Conservation (phyloP, 2,329 filamentous ascomycete species). For the Sarocladium brachiariae region DNA sequence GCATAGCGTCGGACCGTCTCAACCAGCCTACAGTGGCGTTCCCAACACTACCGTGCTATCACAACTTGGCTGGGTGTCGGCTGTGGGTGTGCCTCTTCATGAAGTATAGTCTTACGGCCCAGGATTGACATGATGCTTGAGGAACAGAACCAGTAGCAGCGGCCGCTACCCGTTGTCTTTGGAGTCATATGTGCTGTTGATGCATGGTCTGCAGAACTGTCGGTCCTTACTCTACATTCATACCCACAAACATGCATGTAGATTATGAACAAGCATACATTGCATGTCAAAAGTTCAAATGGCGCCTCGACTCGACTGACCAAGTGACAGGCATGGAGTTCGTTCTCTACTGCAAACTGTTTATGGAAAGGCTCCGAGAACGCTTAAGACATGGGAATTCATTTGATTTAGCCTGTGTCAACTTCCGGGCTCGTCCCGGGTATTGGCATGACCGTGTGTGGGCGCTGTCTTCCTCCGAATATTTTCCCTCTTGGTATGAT, state of each 20-base stretch:
- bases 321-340: no score
- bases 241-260: neutral
- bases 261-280: no score
- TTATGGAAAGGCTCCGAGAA: neutral
- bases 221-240: neutral
- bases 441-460: neutral
- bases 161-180: neutral
- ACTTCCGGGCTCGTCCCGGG: neutral
- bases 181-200: neutral
- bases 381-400: neutral
- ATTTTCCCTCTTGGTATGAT: neutral
- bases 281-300: no score
- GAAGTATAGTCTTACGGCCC: no score
- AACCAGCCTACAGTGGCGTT: neutral
- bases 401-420: slow-evolving; percentile 3
- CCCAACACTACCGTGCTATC: neutral
- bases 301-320: no score
- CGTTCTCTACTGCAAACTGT: no score
- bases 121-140: neutral
- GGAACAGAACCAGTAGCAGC: neutral
- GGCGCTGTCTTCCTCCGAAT: neutral
- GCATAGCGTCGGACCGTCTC: neutral
- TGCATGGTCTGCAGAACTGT: neutral
- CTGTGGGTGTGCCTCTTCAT: no score
- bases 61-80: neutral